A percentile compares a stretch with the other conserved stretches of the same genome.
Conservation (phyloP, 805 yeast genomes). For the Myxozyma monticola region DNA sequence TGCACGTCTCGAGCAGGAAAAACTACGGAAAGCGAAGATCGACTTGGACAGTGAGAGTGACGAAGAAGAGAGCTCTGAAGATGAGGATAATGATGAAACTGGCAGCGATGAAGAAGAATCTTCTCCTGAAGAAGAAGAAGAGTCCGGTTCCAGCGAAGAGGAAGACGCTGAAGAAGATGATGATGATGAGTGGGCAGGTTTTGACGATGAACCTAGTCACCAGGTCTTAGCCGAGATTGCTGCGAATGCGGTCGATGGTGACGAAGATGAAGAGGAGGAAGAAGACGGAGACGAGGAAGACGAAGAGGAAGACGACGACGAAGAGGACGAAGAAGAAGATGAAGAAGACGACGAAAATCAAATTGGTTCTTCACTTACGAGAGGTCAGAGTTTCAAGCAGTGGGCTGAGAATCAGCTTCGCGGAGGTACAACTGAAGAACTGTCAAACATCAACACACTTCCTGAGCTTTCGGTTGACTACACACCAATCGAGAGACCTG, state of each 20-base stretch:
- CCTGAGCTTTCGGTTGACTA: constrained; percentile 54
- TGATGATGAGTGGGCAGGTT: constrained; percentile 38
- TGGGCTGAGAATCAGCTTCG: constrained; percentile 85
- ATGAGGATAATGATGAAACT: constrained; percentile 38
- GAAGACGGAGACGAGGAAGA: constrained; percentile 34
- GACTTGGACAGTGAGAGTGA: constrained; percentile 54
- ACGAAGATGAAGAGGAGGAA: constrained; percentile 10
- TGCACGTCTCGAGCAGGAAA: constrained; percentile 50
- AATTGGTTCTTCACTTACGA: constrained; percentile 43
- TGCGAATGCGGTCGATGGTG: constrained; percentile 10
- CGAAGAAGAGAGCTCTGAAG: constrained; percentile 38
- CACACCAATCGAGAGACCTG: constrained; percentile 59
- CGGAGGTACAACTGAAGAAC: constrained; percentile 56
- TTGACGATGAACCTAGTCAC: constrained; percentile 32
- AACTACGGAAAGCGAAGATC: constrained; percentile 45
- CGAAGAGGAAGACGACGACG: constrained; percentile 28
- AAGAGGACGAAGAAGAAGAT: constrained; percentile 43
- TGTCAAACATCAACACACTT: constrained; percentile 49
- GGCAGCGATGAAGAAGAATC: constrained; percentile 38
- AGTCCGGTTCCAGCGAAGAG: constrained; percentile 38
- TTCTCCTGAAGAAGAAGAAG: constrained; percentile 31
- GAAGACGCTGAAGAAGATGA: too few relatives aligned
- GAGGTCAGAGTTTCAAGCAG: constrained; percentile 69
- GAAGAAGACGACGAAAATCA: constrained; percentile 25
- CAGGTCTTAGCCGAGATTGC: neutral